These are phyloP conservation scores for Clitopilus passeckerianus DNA, from an alignment of 768 basidiomycete genomes.

Conservation along the genomic window DNA sequence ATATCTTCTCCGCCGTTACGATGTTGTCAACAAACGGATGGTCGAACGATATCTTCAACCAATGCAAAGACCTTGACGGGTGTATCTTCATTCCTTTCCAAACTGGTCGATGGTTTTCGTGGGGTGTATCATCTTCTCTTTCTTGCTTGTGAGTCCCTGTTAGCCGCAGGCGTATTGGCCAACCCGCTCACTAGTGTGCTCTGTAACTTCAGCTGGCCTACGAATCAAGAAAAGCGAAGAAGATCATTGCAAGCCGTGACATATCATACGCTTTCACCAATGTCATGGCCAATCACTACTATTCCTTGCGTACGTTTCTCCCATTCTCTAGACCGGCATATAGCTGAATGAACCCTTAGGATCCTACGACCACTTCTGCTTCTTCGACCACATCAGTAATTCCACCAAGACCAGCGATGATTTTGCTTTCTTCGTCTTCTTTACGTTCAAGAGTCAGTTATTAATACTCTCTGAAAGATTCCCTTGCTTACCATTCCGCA, in stretches of 20 bases:
- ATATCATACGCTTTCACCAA: constrained; percentile 99
- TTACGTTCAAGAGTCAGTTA: constrained; percentile 91
- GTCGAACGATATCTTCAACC: constrained; percentile 87
- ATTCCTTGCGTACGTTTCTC: constrained; percentile 77
- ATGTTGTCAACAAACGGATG: constrained; percentile 90
- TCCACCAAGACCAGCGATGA: constrained; percentile 96
- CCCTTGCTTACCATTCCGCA: constrained; percentile 18
- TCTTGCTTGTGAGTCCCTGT: constrained; percentile 67
- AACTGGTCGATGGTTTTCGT: constrained; percentile 97
- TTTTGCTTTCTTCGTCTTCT: constrained; percentile 99
- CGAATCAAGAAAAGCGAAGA: constrained; percentile 87
- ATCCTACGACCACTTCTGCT: constrained; percentile 96
- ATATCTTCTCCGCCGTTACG: constrained; percentile 96
- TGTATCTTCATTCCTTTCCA: constrained; percentile 86
- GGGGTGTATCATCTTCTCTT: constrained; percentile 98
- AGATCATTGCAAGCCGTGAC: constrained; percentile 92
- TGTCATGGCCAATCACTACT: constrained; percentile 94
- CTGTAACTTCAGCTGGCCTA: constrained; percentile 64
- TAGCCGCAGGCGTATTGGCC: not conserved
- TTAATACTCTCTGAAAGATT: not conserved
- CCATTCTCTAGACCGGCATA: constrained; percentile 1
- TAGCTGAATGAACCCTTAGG: constrained; percentile 38
- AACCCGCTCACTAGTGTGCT: constrained; percentile 4
- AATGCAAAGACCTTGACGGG: constrained; percentile 55
- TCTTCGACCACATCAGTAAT: constrained; percentile 94